Conservation (phyloP, 2,329 filamentous ascomycete species). For the Aspergillus alliaceus region DNA sequence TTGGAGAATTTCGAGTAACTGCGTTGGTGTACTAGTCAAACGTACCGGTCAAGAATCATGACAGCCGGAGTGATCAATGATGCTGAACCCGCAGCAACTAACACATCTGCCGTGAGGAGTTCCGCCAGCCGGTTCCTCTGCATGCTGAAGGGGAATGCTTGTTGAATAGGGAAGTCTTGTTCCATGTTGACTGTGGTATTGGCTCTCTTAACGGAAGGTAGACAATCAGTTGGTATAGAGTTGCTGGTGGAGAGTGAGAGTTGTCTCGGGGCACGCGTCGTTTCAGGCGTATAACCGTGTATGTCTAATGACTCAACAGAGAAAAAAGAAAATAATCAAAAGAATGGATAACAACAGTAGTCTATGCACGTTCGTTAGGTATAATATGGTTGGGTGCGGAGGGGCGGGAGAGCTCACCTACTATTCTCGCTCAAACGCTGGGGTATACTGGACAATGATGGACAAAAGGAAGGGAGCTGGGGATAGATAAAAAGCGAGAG, state of each 20-base stretch:
- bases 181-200: slow-evolving; percentile 20
- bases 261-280: neutral
- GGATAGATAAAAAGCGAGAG: slow-evolving; percentile 1
- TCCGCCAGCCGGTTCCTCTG: slow-evolving; percentile 37
- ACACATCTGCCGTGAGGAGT: slow-evolving; percentile 61
- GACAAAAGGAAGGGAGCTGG: slow-evolving; percentile 7
- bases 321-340: slow-evolving; percentile 4
- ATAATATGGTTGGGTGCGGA: neutral
- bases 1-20: neutral
- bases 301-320: neutral
- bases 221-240: neutral
- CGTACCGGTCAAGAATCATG: slow-evolving; percentile 76
- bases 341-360: neutral
- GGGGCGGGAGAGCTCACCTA: neutral
- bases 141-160: slow-evolving; percentile 25
- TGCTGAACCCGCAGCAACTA: slow-evolving; percentile 68
- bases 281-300: neutral
- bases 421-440: slow-evolving; percentile 1
- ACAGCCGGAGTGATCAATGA: slow-evolving; percentile 75
- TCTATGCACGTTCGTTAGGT: neutral
- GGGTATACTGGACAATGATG: neutral
- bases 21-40: neutral
- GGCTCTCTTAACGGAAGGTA: neutral
- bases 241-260: neutral
- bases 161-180: slow-evolving; percentile 25